Conservation (phyloP, 768 basidiomycete genomes). For the Gloeopeniophorella convolvens region DNA sequence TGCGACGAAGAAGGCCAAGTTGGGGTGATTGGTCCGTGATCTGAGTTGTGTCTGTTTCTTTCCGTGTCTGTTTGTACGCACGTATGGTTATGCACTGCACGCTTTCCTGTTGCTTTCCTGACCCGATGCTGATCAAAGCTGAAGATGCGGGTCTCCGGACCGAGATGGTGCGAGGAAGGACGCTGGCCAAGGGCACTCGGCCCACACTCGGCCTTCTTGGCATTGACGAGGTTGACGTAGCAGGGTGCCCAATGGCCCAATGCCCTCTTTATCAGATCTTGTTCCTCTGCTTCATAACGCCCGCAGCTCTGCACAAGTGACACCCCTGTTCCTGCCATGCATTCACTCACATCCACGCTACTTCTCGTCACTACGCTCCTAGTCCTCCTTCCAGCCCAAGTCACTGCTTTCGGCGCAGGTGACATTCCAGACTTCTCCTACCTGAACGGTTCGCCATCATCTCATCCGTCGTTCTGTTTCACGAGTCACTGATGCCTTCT, state of each 20-base stretch:
- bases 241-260: background rate
- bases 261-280: background rate
- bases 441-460: conserved; percentile 41
- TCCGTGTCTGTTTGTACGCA: background rate
- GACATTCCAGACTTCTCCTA: conserved; percentile 70
- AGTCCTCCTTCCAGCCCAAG: conserved; percentile 38
- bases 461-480: background rate
- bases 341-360: conserved; percentile 20
- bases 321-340: conserved; percentile 10
- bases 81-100: background rate
- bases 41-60: background rate
- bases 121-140: too few relatives aligned
- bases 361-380: conserved; percentile 25
- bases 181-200: too few relatives aligned
- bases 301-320: background rate
- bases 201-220: background rate
- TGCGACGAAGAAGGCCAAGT: conserved; percentile 58
- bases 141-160: too few relatives aligned
- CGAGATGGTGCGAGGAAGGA: too few relatives aligned
- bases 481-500: conserved; percentile 1
- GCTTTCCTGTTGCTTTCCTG: background rate
- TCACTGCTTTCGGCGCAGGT: conserved; percentile 54
- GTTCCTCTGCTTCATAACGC: background rate
- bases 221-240: background rate
- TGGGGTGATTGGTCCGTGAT: conserved; percentile 34